phyloP scores from a whole-genome alignment of 192 early-diverging fungal species.

The Coemansia sp. region DNA sequence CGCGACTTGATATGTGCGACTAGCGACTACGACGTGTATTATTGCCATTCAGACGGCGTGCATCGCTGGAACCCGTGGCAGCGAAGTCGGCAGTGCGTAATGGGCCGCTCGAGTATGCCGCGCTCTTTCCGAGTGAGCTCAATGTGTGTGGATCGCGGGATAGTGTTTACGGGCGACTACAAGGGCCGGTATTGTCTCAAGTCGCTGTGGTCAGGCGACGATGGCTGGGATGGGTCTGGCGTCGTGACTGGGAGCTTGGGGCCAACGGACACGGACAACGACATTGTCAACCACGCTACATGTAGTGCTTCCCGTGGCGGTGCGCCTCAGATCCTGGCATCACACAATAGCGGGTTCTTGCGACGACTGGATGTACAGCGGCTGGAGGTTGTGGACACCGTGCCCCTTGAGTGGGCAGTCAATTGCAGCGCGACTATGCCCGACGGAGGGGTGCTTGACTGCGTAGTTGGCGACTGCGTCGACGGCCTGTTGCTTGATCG shows the following conservation, averaged over 20 bases:
- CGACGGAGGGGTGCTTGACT: conserved; percentile 24
- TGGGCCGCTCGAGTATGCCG: conserved; percentile 25
- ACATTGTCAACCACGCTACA: conserved; percentile 45
- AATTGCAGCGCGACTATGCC: conserved; percentile 37
- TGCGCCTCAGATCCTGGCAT: conserved; percentile 5
- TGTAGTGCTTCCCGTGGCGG: conserved; percentile 2
- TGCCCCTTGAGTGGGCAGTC: conserved; percentile 38
- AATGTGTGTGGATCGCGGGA: conserved; percentile 32
- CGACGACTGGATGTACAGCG: conserved; percentile 16
- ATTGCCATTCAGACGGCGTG: conserved; percentile 25
- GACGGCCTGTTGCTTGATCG: conserved; percentile 33
- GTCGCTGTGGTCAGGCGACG: conserved; percentile 15
- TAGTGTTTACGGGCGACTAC: conserved; percentile 46
- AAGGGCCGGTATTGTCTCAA: conserved; percentile 30
- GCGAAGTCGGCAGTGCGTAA: conserved; percentile 12
- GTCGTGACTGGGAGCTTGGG: not conserved
- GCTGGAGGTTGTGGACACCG: not conserved
- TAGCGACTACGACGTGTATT: conserved; percentile 47
- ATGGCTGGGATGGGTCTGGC: not conserved
- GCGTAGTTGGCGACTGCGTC: conserved; percentile 47
- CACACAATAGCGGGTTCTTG: conserved; percentile 35
- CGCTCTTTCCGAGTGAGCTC: conserved; percentile 24
- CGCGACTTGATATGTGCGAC: conserved; percentile 53
- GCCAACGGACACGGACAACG: conserved; percentile 6
- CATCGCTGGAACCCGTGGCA: conserved; percentile 44